These are phyloP conservation scores for Fraxinus greggii DNA, from an alignment of 305 asterid genomes.

Conservation along the genomic window DNA sequence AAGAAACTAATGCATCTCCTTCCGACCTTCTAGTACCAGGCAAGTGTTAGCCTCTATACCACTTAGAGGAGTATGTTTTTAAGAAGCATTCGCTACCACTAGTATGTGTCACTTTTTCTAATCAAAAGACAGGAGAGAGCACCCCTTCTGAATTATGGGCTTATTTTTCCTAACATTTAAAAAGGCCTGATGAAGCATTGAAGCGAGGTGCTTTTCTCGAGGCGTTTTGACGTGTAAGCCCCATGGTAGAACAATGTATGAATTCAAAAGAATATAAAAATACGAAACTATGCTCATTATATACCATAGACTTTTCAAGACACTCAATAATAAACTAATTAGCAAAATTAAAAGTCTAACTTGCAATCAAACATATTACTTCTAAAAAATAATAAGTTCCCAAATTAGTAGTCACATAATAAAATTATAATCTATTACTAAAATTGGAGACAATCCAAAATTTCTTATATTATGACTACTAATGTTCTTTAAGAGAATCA, in stretches of 20 bases:
- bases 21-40: neutral
- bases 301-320: neutral
- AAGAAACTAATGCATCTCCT: neutral
- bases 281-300: neutral
- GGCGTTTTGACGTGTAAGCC: neutral
- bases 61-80: neutral
- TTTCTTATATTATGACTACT: too few species aligned
- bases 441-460: neutral
- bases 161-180: neutral
- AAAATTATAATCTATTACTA: neutral
- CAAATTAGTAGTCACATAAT: neutral
- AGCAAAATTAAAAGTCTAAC: neutral
- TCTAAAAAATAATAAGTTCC: neutral
- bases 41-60: neutral
- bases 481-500: neutral
- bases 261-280: neutral
- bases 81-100: neutral
- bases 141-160: neutral
- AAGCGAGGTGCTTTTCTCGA: neutral
- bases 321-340: neutral
- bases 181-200: neutral
- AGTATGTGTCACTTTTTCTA: neutral
- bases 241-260: neutral
- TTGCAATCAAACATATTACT: neutral
- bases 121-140: neutral